A percentile compares a stretch with the other conserved stretches of the same genome.
These are phyloP conservation scores for Phaeoacremonium minimum DNA, from an alignment of 2,329 filamentous ascomycete species.

Conservation along the genomic window DNA sequence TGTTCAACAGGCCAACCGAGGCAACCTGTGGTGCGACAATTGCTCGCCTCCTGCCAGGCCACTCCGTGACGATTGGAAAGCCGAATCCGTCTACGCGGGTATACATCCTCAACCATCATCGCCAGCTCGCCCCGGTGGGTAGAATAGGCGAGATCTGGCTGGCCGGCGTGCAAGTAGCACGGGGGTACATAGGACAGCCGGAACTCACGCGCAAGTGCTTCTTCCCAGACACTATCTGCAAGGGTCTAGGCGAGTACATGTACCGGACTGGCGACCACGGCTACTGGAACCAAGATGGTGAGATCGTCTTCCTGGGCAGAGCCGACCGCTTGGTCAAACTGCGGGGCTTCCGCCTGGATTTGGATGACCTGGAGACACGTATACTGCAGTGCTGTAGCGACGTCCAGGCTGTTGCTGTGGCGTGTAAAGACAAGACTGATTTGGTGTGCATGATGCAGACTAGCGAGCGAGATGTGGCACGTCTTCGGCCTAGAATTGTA, in stretches of 20 bases:
- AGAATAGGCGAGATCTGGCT: conserved; percentile 34
- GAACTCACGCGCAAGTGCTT: conserved; percentile 22
- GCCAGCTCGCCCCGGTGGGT: conserved; percentile 22
- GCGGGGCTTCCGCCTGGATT: conserved; percentile 26
- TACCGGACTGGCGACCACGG: conserved; percentile 33
- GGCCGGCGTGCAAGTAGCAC: conserved; percentile 35
- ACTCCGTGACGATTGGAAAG: conserved; percentile 28
- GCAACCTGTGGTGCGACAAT: too few species aligned
- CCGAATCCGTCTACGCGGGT: conserved; percentile 27
- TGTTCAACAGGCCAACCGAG: too few species aligned
- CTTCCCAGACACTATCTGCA: conserved; percentile 20
- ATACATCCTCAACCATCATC: conserved; percentile 30
- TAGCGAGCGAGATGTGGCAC: conserved; percentile 4
- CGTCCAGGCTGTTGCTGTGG: conserved; percentile 17
- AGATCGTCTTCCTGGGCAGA: conserved; percentile 28
- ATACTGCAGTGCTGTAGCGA: conserved; percentile 11
- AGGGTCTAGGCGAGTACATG: conserved; percentile 19
- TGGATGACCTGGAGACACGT: conserved; percentile 27
- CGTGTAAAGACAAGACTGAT: conserved; percentile 14
- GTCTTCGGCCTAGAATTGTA: conserved; percentile 6
- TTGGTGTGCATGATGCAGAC: conserved; percentile 22
- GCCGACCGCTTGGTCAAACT: conserved; percentile 26
- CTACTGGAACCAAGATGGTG: conserved; percentile 23
- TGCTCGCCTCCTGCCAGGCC: too few species aligned
- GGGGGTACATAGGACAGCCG: conserved; percentile 30